Percentiles rank a stretch among this genome's conserved stretches.
These are phyloP conservation scores for Leptodermis oblonga DNA, from an alignment of 257 asterid genomes.

Conservation along the genomic window DNA sequence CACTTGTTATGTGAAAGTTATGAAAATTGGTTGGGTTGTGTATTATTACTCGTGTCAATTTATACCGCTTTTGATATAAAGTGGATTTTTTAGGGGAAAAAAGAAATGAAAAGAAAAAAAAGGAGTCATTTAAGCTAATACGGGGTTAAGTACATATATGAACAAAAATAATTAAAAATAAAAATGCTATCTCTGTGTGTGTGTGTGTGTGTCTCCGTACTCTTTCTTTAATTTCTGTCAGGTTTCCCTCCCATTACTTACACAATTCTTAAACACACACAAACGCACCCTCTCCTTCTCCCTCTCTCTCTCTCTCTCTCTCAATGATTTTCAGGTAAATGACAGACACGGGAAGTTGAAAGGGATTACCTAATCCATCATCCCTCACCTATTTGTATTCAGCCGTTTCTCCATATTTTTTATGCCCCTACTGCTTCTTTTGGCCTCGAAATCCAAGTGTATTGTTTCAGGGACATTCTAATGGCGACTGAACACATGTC, in stretches of 20 bases:
- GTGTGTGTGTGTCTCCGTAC: not conserved
- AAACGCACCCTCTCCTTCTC: not conserved
- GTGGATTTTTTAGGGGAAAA: no score
- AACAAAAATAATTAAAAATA: no score
- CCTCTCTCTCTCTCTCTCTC: conserved; percentile 3
- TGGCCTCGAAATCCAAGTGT: not conserved
- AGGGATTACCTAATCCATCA: conserved; percentile 46
- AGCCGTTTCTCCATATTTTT: conserved; percentile 12
- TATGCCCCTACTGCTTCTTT: conserved; percentile 17
- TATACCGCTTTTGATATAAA: no score
- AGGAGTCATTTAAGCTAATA: no score
- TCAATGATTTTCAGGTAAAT: conserved; percentile 14
- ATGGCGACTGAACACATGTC: conserved; percentile 42
- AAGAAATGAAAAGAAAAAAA: no score
- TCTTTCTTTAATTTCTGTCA: conserved; percentile 11
- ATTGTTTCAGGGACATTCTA: conserved; percentile 28
- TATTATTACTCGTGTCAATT: no score
- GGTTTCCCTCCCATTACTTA: conserved; percentile 21
- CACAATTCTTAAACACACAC: not conserved
- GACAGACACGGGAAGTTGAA: conserved; percentile 29
- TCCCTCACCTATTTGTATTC: conserved; percentile 9
- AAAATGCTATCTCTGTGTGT: not conserved
- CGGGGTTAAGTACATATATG: no score
- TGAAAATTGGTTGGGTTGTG: no score
- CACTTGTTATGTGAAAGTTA: no score